Conservation (phyloP, 2,329 filamentous ascomycete genomes). For the Parasarocladium wereldwijsianum region DNA sequence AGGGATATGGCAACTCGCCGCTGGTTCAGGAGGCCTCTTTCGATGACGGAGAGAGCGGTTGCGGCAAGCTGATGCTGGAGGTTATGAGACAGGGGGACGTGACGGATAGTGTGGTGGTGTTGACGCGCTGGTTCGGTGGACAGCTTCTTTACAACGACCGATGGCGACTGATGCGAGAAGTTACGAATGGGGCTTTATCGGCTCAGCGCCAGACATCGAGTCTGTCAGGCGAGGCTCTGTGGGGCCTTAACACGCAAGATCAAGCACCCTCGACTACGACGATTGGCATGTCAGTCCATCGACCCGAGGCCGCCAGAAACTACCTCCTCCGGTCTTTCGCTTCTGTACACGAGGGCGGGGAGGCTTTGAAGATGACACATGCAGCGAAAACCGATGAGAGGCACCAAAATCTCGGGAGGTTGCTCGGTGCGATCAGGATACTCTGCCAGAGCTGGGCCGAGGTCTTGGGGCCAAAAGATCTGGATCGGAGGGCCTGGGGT, state of each 20-base stretch:
- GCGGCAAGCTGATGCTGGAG: conserved; percentile 39
- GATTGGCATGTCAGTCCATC: conserved; percentile 54
- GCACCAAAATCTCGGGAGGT: conserved; percentile 51
- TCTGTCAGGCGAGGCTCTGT: conserved; percentile 36
- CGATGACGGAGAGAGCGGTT: conserved; percentile 48
- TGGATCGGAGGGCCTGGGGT: conserved; percentile 63
- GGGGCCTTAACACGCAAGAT: conserved; percentile 39
- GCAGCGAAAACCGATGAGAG: conserved; percentile 43
- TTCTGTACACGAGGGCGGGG: conserved; percentile 13
- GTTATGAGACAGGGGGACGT: conserved; percentile 35
- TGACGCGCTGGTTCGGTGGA: conserved; percentile 49
- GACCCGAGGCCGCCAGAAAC: conserved; percentile 51
- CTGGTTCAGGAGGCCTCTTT: conserved; percentile 34
- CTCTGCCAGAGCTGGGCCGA: conserved; percentile 60
- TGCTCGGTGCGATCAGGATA: conserved; percentile 58
- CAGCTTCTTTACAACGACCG: conserved; percentile 46
- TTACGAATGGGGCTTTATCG: conserved; percentile 38
- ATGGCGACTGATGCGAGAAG: conserved; percentile 47
- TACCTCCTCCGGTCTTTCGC: conserved; percentile 48
- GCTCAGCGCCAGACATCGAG: conserved; percentile 25
- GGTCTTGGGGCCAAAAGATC: conserved; percentile 46
- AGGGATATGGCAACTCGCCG: conserved; percentile 20
- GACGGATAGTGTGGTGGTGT: conserved; percentile 38
- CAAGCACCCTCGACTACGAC: conserved; percentile 24
- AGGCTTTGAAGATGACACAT: conserved; percentile 24